phyloP scores from a whole-genome alignment of 2,329 filamentous ascomycete species.

The Penicillium sp. region DNA sequence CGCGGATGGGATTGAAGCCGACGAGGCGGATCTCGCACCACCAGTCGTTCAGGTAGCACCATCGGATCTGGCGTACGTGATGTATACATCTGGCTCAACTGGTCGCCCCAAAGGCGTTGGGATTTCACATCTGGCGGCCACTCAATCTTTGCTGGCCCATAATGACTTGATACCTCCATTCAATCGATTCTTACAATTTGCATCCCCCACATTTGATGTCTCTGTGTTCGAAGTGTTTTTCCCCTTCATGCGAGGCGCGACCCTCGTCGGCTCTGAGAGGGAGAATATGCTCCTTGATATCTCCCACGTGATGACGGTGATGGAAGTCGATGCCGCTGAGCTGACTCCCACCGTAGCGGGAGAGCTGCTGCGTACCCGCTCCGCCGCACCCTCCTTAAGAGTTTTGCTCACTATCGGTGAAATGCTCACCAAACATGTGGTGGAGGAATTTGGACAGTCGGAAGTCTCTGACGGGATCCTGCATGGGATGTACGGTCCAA shows the following conservation, averaged over 20 bases:
- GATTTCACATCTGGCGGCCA: slow-evolving; percentile 75
- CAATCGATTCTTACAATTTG: slow-evolving; percentile 82
- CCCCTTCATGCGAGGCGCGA: slow-evolving; percentile 70
- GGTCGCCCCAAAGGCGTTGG: slow-evolving; percentile 85
- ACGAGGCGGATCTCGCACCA: not conserved
- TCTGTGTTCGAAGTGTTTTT: slow-evolving; percentile 96
- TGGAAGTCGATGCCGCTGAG: slow-evolving; percentile 80
- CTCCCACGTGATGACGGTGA: slow-evolving; percentile 61
- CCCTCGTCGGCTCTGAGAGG: slow-evolving; percentile 70
- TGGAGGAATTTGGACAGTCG: slow-evolving; percentile 74
- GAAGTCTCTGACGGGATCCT: slow-evolving; percentile 61
- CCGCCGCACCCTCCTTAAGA: slow-evolving; percentile 66
- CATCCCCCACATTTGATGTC: slow-evolving; percentile 89
- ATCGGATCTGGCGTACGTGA: slow-evolving; percentile 70
- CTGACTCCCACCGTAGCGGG: slow-evolving; percentile 85
- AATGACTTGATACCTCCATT: slow-evolving; percentile 75
- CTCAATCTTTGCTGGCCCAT: slow-evolving; percentile 81
- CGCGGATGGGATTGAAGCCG: slow-evolving; percentile 20
- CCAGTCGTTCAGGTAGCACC: slow-evolving; percentile 26
- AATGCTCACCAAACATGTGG: slow-evolving; percentile 78
- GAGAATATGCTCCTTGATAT: slow-evolving; percentile 73
- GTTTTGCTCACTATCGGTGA: slow-evolving; percentile 86
- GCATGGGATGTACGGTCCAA: slow-evolving; percentile 93
- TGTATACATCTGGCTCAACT: slow-evolving; percentile 92
- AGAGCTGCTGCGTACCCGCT: slow-evolving; percentile 69